Conservation (phyloP, 495 filamentous ascomycete species). For the Penicillium canescens region DNA sequence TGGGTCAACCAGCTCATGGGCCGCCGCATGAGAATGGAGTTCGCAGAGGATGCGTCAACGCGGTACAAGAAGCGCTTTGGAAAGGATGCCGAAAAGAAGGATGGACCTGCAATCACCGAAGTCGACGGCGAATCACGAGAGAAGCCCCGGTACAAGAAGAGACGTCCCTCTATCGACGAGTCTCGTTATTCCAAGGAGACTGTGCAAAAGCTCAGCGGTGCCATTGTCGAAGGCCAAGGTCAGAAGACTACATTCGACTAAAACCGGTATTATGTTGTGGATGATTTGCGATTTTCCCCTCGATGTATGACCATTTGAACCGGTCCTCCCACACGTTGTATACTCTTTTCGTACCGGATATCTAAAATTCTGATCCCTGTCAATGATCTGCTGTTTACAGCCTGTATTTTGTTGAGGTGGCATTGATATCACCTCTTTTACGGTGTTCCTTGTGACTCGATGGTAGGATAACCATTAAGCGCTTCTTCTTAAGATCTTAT, state of each 20-base stretch:
- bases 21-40: constrained; percentile 81
- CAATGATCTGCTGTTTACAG: not conserved
- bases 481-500: not conserved
- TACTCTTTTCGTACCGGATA: constrained; percentile 2
- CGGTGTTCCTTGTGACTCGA: not conserved
- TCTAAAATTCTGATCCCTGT: not conserved
- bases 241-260: constrained; percentile 83
- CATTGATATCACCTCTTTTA: not conserved
- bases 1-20: constrained; percentile 81
- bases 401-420: not conserved
- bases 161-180: constrained; percentile 30
- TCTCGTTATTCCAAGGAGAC: constrained; percentile 43
- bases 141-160: constrained; percentile 29
- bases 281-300: not conserved
- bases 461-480: no score
- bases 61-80: constrained; percentile 93
- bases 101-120: constrained; percentile 26
- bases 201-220: constrained; percentile 65
- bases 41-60: constrained; percentile 83
- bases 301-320: not conserved
- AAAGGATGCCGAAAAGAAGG: constrained; percentile 55
- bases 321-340: not conserved
- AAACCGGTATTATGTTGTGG: constrained; percentile 1
- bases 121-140: constrained; percentile 22
- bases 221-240: constrained; percentile 76